phyloP scores from a whole-genome alignment of 2,329 filamentous ascomycete species.

The Botrytis medusae region DNA sequence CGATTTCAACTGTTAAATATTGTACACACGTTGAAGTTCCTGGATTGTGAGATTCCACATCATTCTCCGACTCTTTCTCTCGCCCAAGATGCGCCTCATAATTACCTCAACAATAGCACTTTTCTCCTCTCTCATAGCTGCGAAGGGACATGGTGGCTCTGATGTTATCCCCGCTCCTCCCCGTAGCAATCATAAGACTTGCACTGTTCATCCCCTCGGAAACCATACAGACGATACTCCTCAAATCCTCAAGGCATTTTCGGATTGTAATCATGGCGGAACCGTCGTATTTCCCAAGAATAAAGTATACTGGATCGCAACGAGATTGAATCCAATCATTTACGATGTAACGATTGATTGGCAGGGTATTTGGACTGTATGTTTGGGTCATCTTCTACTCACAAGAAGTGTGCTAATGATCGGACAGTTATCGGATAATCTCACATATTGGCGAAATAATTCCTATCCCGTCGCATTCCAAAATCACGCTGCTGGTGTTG shows the following conservation, averaged over 20 bases:
- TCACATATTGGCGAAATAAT: conserved; percentile 56
- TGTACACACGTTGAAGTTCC: not conserved
- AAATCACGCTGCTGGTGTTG: conserved; percentile 54
- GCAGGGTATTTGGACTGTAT: conserved; percentile 51
- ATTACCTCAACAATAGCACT: not conserved
- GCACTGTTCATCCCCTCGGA: conserved; percentile 44
- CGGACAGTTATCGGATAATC: conserved; percentile 48
- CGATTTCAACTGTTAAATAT: not conserved
- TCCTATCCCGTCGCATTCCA: conserved; percentile 54
- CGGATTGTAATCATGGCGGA: conserved; percentile 49
- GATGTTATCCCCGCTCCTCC: conserved; percentile 17
- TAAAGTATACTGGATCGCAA: conserved; percentile 52
- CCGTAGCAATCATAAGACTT: conserved; percentile 30
- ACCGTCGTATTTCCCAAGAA: conserved; percentile 51
- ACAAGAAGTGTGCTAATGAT: not conserved
- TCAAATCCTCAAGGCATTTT: conserved; percentile 52
- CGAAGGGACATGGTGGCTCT: not conserved
- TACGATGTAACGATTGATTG: conserved; percentile 53
- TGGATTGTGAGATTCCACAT: not conserved
- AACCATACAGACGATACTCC: conserved; percentile 50
- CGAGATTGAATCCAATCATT: conserved; percentile 50
- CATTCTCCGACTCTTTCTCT: not conserved
- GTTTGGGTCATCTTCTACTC: conserved; percentile 14
- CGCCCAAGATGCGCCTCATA: conserved; percentile 6
- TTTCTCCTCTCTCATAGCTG: conserved; percentile 4